Evolutionary conservation across 2,329 filamentous ascomycete species (phyloP), one percentile per base, ranked within the genome.

Genomic region (Claviceps sp.): DNA sequence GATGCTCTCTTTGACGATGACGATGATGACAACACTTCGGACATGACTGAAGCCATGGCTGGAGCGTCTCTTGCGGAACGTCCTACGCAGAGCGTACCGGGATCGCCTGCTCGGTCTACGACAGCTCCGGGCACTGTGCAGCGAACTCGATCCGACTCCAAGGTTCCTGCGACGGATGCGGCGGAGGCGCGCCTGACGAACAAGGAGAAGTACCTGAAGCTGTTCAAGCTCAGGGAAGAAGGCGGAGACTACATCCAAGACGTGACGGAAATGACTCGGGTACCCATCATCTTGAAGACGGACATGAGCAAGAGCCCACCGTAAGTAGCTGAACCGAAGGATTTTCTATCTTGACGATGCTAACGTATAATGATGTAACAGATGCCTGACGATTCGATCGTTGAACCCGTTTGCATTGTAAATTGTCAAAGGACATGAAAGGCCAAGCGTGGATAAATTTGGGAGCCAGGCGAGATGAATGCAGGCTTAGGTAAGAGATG

Each of bases 291-390:
- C 67, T 73, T 98, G 64, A 97, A 95, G 83, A 97, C 93, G 58
- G 93, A 98, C 73, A 80, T 98, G 63, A 88, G 78, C 73, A 98
- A 98, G 87, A 97, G 91, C 74, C 93, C 93, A 72, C 93, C 93
- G 90, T 98, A 86, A 83, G 93, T 91, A 22, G 17, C 19, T 17
- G 3, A 41, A 13, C n/a, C 4, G 10, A 11, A 11, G 3, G 30
- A 34, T n/a, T 13, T 37, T 45, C 16, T 16, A 2, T 11, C 5
- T 37, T 2, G 22, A 17, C 5, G 16, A 41, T 47, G 38, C 16
- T 40, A 50, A 47, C 16, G 7, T 41, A 16, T 13, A 3, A 30
- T 37, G 40, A 50, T 55, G 30, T 50, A 5, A 26, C 14, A 89
- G 85, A 60, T 90, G 86, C 74, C 69, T 90, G 68, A 89, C 86